Evolutionary conservation across 768 basidiomycete genomes (phyloP).

Genomic region (Tulasnella sp.): DNA sequence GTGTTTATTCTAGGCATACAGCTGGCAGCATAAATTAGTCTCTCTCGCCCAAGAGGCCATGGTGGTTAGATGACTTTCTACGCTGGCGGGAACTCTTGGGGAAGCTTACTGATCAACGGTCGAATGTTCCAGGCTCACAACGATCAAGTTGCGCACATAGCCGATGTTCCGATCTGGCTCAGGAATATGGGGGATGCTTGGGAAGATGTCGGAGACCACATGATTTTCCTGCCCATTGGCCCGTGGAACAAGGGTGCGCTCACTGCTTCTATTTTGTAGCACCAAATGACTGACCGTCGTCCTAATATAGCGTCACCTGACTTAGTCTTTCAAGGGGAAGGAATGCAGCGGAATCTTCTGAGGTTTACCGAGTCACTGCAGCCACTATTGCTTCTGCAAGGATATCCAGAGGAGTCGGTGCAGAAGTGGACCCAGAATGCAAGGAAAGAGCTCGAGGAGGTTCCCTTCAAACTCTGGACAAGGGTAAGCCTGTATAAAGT

Average conservation of each 20-base stretch:
- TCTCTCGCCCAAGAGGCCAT: neutral
- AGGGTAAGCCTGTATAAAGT: neutral
- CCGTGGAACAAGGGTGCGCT: neutral
- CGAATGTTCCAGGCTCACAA: neutral
- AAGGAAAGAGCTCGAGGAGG: neutral
- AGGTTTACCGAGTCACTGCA: neutral
- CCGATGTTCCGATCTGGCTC: neutral
- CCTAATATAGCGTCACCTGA: neutral
- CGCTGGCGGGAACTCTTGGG: too few species aligned
- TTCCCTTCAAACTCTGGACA: neutral
- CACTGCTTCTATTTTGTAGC: too few species aligned
- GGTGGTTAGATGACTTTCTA: neutral
- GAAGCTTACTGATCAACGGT: neutral
- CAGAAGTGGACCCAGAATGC: neutral
- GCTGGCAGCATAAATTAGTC: neutral
- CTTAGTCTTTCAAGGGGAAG: neutral
- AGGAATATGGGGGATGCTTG: constrained; percentile 4
- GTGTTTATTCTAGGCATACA: neutral
- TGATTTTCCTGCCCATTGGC: neutral
- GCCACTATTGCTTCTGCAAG: neutral
- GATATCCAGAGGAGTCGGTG: neutral
- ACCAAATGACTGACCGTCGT: too few species aligned
- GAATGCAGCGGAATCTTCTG: neutral
- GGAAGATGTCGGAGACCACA: neutral
- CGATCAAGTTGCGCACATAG: neutral